Conservation (phyloP, 1,284 basidiomycete genomes). For the Malassezia arunalokei region DNA sequence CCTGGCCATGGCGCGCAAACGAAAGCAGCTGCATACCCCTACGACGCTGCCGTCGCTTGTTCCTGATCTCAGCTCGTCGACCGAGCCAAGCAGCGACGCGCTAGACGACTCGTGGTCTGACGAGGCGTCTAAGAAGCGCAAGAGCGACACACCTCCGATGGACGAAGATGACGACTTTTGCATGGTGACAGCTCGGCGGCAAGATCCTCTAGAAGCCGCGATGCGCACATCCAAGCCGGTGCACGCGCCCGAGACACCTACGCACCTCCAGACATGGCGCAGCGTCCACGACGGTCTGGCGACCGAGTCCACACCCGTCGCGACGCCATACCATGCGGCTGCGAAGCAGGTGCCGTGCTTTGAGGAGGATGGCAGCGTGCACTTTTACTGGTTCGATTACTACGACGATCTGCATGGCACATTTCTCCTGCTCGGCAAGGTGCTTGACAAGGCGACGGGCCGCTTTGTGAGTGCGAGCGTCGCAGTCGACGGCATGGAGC, state of each 20-base stretch:
- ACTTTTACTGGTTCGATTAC: conserved; percentile 45
- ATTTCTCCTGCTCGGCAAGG: conserved; percentile 43
- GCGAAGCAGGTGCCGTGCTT: neutral
- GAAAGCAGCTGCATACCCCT: conserved; percentile 14
- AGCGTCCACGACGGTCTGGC: conserved; percentile 24
- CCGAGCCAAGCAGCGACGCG: conserved; percentile 18
- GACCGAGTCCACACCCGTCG: conserved; percentile 1
- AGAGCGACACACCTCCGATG: conserved; percentile 9
- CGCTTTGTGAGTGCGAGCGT: conserved; percentile 78
- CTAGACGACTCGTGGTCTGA: conserved; percentile 6
- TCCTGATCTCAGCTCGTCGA: conserved; percentile 8
- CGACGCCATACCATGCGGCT: neutral
- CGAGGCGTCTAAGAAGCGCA: conserved; percentile 19
- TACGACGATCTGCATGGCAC: conserved; percentile 31
- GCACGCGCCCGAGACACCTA: conserved; percentile 2
- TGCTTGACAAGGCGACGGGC: conserved; percentile 40
- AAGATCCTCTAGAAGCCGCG: neutral
- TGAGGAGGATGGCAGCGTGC: conserved; percentile 17
- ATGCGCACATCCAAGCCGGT: neutral
- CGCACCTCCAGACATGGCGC: conserved; percentile 20
- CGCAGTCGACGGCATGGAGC: conserved; percentile 69
- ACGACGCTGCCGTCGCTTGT: conserved; percentile 7
- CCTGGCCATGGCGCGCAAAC: conserved; percentile 18
- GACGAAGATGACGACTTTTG: conserved; percentile 26
- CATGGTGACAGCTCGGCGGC: conserved; percentile 22